phyloP scores from a whole-genome alignment of 2,329 filamentous ascomycete genomes.

The Exophiala mesophila region DNA sequence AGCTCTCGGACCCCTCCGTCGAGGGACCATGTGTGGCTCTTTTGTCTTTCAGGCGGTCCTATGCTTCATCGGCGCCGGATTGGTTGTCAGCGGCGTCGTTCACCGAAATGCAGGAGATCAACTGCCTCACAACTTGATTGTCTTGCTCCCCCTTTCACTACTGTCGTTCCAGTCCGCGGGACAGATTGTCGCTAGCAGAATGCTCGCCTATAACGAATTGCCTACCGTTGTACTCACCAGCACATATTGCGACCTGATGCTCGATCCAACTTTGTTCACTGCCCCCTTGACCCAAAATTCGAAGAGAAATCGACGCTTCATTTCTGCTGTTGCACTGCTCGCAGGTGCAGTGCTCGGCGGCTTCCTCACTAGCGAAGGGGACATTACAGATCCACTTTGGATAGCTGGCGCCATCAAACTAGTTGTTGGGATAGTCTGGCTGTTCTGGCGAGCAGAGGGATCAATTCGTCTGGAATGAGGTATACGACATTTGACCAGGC shows the following conservation, averaged over 20 bases:
- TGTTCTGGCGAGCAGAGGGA: slow-evolving; percentile 32
- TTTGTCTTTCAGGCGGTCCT: slow-evolving; percentile 35
- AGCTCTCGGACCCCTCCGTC: slow-evolving; percentile 32
- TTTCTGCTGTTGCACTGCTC: slow-evolving; percentile 33
- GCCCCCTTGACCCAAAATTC: slow-evolving; percentile 33
- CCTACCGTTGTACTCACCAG: slow-evolving; percentile 44
- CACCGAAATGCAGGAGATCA: slow-evolving; percentile 17
- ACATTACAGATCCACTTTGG: slow-evolving; percentile 40
- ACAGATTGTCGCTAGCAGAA: slow-evolving; percentile 39
- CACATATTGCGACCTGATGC: slow-evolving; percentile 42
- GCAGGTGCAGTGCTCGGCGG: slow-evolving; percentile 39
- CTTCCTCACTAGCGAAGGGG: slow-evolving; percentile 37
- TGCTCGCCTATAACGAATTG: slow-evolving; percentile 40
- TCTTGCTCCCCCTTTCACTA: slow-evolving; percentile 34
- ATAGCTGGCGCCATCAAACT: slow-evolving; percentile 38
- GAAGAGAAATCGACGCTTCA: slow-evolving; percentile 36
- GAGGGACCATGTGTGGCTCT: slow-evolving; percentile 36
- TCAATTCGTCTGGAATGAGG: slow-evolving; percentile 17
- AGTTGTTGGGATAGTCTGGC: slow-evolving; percentile 34
- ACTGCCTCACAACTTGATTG: slow-evolving; percentile 17
- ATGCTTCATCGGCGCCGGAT: slow-evolving; percentile 24
- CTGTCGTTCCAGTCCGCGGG: slow-evolving; percentile 38
- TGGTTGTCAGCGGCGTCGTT: slow-evolving; percentile 33
- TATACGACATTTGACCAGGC: too few relatives aligned
- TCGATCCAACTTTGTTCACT: slow-evolving; percentile 34